Base-by-base conservation (phyloP, 768 basidiomycete genomes). In the Roridomyces roridus region DNA sequence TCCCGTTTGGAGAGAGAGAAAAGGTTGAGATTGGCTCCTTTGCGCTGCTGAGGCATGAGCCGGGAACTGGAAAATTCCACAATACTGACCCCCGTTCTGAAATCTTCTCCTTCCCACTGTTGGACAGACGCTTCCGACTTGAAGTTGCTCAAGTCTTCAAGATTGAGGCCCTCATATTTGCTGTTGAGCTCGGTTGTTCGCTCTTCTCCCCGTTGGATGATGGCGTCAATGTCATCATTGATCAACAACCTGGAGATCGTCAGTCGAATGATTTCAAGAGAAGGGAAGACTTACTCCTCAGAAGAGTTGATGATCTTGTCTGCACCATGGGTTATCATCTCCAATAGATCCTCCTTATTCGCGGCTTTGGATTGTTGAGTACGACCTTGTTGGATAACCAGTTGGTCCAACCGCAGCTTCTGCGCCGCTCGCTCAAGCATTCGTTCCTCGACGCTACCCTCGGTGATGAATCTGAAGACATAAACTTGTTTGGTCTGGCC, bases 251-350 rank as follows among this genome's bases (percentile, higher is more conserved):
- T 95, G 54, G 25, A 34, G 20, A 23, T 15, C 25, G 20, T 35
- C 7, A 57, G 29, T 7, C 35, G 45, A 47, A 21, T 50, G 28
- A 7, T 24, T 31, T 10, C 17, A 25, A 55, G 36, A 35, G 34
- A 37, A n/a, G n/a, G n/a, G n/a, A 10, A 5, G 12, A 74, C 89
- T 59, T 53, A 94, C 92, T 86, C 85, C 14, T 91, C 88, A 0
- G 73, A 70, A 4, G 87, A 77, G 67, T 89, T 96, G 71, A 98
- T 95, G 53, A 99, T 98, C 72, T 94, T 91, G 70, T 98, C 96
- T 0, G 95, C 96, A 18, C 97, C 96, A 66, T 96, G 94, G 6
- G 95, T 89, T 56, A 99, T 98, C 94, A 98, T 99, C 68, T 98
- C 96, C 31, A 98, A 76, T 14, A 99, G 79, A 55, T 98, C 97